These are phyloP conservation scores for Candida chauliodis DNA, from an alignment of 805 yeast species.

Conservation along the genomic window DNA sequence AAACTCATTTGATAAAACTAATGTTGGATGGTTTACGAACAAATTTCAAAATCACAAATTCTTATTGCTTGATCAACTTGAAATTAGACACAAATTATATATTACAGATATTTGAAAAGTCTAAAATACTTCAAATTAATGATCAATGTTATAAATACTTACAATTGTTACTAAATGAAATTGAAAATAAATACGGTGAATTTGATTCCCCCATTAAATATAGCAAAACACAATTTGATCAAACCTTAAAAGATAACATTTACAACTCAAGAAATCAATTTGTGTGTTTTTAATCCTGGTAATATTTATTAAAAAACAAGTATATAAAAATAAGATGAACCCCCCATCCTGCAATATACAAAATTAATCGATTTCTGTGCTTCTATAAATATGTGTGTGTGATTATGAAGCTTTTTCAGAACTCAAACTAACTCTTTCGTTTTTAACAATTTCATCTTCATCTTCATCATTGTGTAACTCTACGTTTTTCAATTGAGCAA, in stretches of 20 bases:
- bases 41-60: conserved; percentile 11
- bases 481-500: conserved; percentile 25
- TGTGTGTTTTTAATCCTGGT: conserved; percentile 22
- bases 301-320: not conserved
- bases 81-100: conserved; percentile 37
- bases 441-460: conserved; percentile 9
- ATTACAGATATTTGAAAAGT: conserved; percentile 36
- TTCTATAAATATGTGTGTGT: conserved; percentile 7
- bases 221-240: conserved; percentile 26
- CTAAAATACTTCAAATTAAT: conserved; percentile 29
- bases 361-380: not conserved
- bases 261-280: conserved; percentile 29
- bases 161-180: conserved; percentile 25
- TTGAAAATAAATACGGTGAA: conserved; percentile 21
- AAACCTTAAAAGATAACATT: conserved; percentile 23
- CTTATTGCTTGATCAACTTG: conserved; percentile 21
- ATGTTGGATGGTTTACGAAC: conserved; percentile 29
- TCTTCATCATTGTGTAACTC: conserved; percentile 17
- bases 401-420: conserved; percentile 3
- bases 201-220: conserved; percentile 14
- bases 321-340: conserved; percentile 8
- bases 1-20: conserved; percentile 30
- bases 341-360: conserved; percentile 11
- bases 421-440: conserved; percentile 5
- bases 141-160: conserved; percentile 31